Evolutionary conservation across 306 rosid species (phyloP).

Genomic region (Sindora glabra): DNA sequence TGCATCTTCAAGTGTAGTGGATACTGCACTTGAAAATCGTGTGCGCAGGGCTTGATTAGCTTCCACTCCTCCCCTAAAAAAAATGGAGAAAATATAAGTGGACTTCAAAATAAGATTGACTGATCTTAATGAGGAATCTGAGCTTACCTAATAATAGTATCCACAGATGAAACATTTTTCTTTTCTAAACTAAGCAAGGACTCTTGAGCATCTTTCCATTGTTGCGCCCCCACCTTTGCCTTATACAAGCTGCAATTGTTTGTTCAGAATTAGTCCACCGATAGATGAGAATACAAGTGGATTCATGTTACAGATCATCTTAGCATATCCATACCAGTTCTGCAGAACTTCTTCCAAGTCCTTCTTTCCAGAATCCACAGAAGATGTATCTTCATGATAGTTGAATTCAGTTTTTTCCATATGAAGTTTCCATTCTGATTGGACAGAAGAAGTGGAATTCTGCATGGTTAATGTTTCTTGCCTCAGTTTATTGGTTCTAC

Average conservation of each 20-base stretch:
- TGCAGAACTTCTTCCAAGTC: conserved; percentile 82
- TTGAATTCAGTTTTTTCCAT: conserved; percentile 77
- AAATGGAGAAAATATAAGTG: not conserved
- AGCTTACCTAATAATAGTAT: conserved; percentile 70
- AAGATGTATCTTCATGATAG: conserved; percentile 68
- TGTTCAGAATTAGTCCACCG: conserved; percentile 11
- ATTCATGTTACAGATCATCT: conserved; percentile 11
- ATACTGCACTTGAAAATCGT: conserved; percentile 63
- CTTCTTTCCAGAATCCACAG: conserved; percentile 77
- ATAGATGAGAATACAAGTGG: not conserved
- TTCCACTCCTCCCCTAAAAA: conserved; percentile 72
- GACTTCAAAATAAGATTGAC: not conserved
- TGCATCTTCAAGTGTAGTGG: conserved; percentile 77
- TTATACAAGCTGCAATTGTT: conserved; percentile 62
- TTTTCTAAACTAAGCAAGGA: conserved; percentile 75
- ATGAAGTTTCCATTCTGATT: conserved; percentile 76
- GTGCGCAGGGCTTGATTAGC: conserved; percentile 68
- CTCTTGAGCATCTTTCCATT: conserved; percentile 92
- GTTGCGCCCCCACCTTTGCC: conserved; percentile 80
- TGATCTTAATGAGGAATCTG: not conserved
- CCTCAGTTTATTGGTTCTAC: conserved; percentile 65
- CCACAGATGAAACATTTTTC: conserved; percentile 72
- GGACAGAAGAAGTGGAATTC: conserved; percentile 69
- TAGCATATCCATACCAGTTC: conserved; percentile 48
- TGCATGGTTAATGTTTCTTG: conserved; percentile 88